Conservation (phyloP, 768 basidiomycete species). For the Peribolospora kevripleyi region DNA sequence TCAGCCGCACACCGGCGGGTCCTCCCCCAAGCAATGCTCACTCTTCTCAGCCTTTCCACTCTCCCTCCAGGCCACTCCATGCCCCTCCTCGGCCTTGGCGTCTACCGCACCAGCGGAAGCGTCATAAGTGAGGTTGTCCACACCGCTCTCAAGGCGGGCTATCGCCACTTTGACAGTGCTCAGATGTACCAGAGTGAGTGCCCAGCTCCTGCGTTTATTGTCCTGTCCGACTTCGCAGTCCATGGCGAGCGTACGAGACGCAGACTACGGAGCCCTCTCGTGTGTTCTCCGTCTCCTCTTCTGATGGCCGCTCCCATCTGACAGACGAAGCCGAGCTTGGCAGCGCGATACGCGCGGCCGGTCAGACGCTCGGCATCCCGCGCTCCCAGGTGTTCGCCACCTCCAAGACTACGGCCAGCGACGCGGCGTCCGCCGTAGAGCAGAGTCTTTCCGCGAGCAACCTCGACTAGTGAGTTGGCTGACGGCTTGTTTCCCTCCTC, state of each 20-base stretch:
- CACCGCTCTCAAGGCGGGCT: constrained; percentile 15
- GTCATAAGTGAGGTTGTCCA: constrained; percentile 8
- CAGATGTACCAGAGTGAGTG: constrained; percentile 10
- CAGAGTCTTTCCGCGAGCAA: no score
- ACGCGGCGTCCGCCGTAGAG: no score
- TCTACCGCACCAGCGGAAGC: constrained; percentile 9
- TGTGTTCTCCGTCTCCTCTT: constrained; percentile 17
- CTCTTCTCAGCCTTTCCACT: background rate
- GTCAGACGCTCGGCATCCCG: no score
- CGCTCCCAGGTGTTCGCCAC: no score
- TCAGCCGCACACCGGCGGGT: no score
- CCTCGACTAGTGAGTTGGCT: no score
- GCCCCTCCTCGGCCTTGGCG: constrained; percentile 17
- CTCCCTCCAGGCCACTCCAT: constrained; percentile 12
- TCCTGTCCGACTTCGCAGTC: no score
- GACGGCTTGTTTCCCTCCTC: no score
- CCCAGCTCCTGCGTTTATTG: background rate
- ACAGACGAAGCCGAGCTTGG: background rate
- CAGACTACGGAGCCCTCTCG: constrained; percentile 40
- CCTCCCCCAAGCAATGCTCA: no score
- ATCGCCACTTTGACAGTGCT: constrained; percentile 17
- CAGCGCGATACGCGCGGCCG: no score
- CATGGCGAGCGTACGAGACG: constrained; percentile 23
- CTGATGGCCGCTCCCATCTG: no score
- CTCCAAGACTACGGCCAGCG: no score